A percentile compares a stretch with the other conserved stretches of the same genome.
phyloP scores from a whole-genome alignment of 2,329 filamentous ascomycete genomes.

The Alternaria atra region DNA sequence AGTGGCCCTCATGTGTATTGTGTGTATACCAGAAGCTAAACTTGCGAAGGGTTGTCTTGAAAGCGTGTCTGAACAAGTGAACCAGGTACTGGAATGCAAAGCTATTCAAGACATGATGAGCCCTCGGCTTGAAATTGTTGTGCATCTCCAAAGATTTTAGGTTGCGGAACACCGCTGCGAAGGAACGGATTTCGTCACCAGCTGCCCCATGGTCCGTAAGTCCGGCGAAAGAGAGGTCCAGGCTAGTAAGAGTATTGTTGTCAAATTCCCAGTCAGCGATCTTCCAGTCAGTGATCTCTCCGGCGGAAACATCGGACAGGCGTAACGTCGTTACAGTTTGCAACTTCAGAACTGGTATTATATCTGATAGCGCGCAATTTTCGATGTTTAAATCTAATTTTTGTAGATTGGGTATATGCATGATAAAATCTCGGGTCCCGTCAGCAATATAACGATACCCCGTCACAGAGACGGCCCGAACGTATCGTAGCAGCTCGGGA shows the following conservation, averaged over 20 bases:
- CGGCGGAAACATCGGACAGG: slow-evolving; percentile 1
- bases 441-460: background rate
- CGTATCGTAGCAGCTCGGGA: slow-evolving; percentile 1
- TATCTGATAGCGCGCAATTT: background rate
- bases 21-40: slow-evolving; percentile 13
- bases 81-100: slow-evolving; percentile 13
- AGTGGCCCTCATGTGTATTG: background rate
- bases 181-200: slow-evolving; percentile 6
- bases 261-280: slow-evolving; percentile 7
- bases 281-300: slow-evolving; percentile 4
- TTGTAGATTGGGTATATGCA: slow-evolving; percentile 7
- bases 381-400: slow-evolving; percentile 6
- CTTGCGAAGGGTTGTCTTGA: slow-evolving; percentile 14
- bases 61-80: slow-evolving; percentile 10
- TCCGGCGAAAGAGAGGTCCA: slow-evolving; percentile 15
- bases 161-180: slow-evolving; percentile 8
- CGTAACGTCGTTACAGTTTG: slow-evolving; percentile 7
- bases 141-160: slow-evolving; percentile 8
- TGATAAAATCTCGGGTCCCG: background rate
- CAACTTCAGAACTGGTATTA: slow-evolving; percentile 6
- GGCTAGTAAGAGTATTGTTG: slow-evolving; percentile 7
- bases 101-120: background rate
- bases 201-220: background rate
- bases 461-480: background rate
- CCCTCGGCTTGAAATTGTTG: background rate